Evolutionary conservation across 495 filamentous ascomycete species (phyloP).

Genomic region (Achaetomiella virescens): DNA sequence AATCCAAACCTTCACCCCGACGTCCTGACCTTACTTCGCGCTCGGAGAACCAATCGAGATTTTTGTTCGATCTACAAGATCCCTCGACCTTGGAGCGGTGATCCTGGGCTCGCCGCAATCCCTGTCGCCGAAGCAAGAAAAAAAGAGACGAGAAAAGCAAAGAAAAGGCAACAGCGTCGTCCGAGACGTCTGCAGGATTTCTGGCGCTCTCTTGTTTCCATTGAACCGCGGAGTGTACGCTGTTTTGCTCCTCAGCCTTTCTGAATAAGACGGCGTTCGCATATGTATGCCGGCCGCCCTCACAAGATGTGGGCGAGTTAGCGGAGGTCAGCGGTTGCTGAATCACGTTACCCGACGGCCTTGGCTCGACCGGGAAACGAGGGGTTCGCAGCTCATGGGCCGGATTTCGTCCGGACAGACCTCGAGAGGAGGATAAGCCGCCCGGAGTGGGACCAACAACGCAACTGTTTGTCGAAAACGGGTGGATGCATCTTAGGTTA

Average conservation of each 20-base stretch:
- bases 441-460: neutral
- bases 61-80: neutral
- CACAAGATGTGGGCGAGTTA: neutral
- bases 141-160: neutral
- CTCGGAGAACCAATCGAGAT: too few relatives aligned
- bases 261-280: neutral
- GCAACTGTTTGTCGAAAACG: neutral
- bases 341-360: neutral
- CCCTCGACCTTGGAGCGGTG: neutral
- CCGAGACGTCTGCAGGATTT: neutral
- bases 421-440: neutral
- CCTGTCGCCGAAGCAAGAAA: neutral
- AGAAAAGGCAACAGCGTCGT: conserved; percentile 7
- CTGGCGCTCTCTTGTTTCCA: neutral
- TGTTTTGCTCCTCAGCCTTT: neutral
- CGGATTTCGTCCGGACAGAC: neutral
- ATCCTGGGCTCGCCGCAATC: neutral
- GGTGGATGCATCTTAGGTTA: conserved; percentile 9
- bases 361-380: neutral
- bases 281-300: conserved; percentile 1
- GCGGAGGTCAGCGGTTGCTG: neutral
- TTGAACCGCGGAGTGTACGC: neutral
- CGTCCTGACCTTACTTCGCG: too few relatives aligned
- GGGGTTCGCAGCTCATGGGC: neutral
- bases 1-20: neutral